These are phyloP conservation scores for Zymoseptoria crescenta DNA, from an alignment of 2,329 filamentous ascomycete genomes.

Conservation along the genomic window DNA sequence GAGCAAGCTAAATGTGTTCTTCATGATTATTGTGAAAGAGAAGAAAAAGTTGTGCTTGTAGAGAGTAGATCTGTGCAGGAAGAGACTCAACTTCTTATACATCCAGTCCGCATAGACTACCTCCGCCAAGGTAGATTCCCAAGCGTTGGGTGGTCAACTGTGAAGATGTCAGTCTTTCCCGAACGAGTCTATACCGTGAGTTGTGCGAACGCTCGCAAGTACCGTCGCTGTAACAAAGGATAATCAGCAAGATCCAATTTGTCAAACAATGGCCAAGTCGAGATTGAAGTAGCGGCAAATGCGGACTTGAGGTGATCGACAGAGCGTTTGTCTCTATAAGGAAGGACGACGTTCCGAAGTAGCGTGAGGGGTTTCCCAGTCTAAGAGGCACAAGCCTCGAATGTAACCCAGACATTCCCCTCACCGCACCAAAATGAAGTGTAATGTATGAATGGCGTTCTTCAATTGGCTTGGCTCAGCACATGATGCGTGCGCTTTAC, in stretches of 20 bases:
- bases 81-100: background rate
- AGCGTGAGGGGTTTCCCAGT: background rate
- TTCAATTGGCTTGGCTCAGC: background rate
- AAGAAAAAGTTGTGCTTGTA: background rate
- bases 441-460: background rate
- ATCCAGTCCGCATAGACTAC: background rate
- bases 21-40: background rate
- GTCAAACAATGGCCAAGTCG: background rate
- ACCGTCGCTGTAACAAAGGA: background rate
- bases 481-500: background rate
- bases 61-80: no score
- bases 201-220: background rate
- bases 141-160: background rate
- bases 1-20: slow-evolving; percentile 2
- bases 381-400: background rate
- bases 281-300: background rate
- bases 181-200: background rate
- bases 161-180: background rate
- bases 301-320: background rate
- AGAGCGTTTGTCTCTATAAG: background rate
- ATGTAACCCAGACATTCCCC: background rate
- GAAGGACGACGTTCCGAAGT: background rate
- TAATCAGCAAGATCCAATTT: background rate
- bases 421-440: no score
- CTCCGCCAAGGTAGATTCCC: background rate